phyloP scores from a whole-genome alignment of 805 yeast species.

The Saccharomyces jurei region DNA sequence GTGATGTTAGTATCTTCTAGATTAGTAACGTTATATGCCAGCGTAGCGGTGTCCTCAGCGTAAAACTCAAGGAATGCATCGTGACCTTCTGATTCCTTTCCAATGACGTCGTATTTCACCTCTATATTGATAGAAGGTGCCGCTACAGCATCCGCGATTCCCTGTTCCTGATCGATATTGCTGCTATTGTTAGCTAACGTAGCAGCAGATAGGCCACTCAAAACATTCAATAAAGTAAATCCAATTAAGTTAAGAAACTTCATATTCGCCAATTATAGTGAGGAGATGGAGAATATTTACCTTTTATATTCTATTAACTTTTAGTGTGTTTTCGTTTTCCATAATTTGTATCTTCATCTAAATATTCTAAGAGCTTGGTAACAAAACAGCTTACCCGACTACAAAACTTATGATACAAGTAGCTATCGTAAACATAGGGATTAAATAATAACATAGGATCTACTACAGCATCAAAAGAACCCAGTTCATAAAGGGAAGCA shows the following conservation, averaged over 20 bases:
- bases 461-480: too few relatives aligned
- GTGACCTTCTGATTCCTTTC: conserved; percentile 33
- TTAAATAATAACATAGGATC: too few relatives aligned
- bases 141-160: conserved; percentile 1
- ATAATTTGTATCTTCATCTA: background rate
- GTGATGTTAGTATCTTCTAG: conserved; percentile 43
- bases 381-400: background rate
- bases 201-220: background rate
- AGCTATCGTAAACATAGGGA: too few relatives aligned
- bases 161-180: background rate
- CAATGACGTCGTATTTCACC: conserved; percentile 43
- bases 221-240: background rate
- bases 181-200: background rate
- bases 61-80: conserved; percentile 36
- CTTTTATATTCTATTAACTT: background rate
- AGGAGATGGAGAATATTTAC: background rate
- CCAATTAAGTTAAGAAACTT: background rate
- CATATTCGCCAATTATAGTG: background rate
- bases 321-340: background rate
- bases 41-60: conserved; percentile 46
- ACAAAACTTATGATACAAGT: background rate
- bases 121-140: conserved; percentile 31
- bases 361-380: background rate
- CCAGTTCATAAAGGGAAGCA: too few relatives aligned
- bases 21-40: conserved; percentile 47